Conservation (phyloP, 2,329 filamentous ascomycete genomes). For the Alternaria conjuncta region DNA sequence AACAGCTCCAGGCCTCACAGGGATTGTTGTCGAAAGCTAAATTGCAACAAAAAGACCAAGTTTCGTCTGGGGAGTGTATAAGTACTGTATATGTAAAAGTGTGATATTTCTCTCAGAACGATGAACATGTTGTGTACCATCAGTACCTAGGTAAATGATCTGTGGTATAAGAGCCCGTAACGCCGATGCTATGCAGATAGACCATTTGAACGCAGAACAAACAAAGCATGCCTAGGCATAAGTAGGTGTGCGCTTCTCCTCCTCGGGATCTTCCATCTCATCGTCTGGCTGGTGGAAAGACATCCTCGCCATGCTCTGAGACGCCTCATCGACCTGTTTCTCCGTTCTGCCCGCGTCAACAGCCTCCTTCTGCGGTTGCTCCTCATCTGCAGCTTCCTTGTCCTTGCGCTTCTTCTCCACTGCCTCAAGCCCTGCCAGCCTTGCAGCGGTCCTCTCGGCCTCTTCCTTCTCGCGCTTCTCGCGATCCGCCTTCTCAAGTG, state of each 20-base stretch:
- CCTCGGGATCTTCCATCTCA: conserved; percentile 28
- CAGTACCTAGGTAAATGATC: not conserved
- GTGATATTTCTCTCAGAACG: not conserved
- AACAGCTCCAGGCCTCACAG: not conserved
- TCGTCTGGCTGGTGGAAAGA: conserved; percentile 24
- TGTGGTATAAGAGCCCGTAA: conserved; percentile 5
- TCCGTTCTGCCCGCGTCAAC: conserved; percentile 5
- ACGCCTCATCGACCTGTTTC: conserved; percentile 25
- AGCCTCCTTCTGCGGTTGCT: conserved; percentile 46
- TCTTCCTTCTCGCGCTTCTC: conserved; percentile 75
- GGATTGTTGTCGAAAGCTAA: too few species aligned
- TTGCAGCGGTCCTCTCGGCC: conserved; percentile 56
- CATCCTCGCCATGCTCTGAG: conserved; percentile 22
- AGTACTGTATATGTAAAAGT: not conserved
- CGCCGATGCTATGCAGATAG: conserved; percentile 30
- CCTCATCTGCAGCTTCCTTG: conserved; percentile 58
- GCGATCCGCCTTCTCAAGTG: conserved; percentile 73
- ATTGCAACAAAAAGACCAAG: not conserved
- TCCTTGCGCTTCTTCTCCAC: conserved; percentile 39
- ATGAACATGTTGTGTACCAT: not conserved
- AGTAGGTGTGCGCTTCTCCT: conserved; percentile 16
- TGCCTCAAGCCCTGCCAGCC: conserved; percentile 44
- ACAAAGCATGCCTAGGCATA: conserved; percentile 16
- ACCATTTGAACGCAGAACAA: not conserved
- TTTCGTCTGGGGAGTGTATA: fast-evolving